Evolutionary conservation across 2,329 filamentous ascomycete genomes (phyloP).

Genomic region (Elsinoe arachidis): DNA sequence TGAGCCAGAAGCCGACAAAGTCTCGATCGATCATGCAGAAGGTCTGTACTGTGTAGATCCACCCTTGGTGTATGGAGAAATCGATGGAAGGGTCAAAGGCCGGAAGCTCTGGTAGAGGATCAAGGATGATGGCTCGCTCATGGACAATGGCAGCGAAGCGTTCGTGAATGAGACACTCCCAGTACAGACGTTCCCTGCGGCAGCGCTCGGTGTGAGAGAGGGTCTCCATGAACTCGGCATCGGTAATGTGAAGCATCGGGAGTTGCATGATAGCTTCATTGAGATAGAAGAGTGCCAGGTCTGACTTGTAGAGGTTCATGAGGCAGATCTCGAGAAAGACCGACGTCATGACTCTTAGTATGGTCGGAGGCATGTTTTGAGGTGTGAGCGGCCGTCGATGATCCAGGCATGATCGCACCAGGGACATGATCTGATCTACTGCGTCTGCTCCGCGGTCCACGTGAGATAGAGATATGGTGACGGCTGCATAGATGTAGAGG

Average conservation of each 20-base stretch:
- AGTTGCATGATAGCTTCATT: slow-evolving; percentile 42
- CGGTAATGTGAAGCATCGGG: slow-evolving; percentile 38
- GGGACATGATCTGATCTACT: slow-evolving; percentile 29
- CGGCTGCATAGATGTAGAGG: slow-evolving; percentile 38
- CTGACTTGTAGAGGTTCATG: slow-evolving; percentile 40
- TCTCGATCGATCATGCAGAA: slow-evolving; percentile 38
- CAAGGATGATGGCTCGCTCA: slow-evolving; percentile 38
- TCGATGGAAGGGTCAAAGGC: slow-evolving; percentile 35
- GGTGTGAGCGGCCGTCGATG: slow-evolving; percentile 22
- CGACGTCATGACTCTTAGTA: slow-evolving; percentile 43
- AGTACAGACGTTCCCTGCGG: slow-evolving; percentile 44
- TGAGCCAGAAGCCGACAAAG: slow-evolving; percentile 39
- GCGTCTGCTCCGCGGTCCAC: slow-evolving; percentile 16
- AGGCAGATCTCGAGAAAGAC: slow-evolving; percentile 47
- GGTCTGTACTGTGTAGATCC: slow-evolving; percentile 37
- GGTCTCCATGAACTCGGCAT: slow-evolving; percentile 27
- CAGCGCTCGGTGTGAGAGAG: slow-evolving; percentile 32
- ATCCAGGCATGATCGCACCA: slow-evolving; percentile 32
- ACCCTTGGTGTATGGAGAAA: slow-evolving; percentile 34
- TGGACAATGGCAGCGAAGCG: slow-evolving; percentile 47
- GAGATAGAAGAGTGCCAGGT: slow-evolving; percentile 44
- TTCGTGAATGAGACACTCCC: slow-evolving; percentile 50
- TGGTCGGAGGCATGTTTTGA: slow-evolving; percentile 23
- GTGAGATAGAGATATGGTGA: slow-evolving; percentile 37
- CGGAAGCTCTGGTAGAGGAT: slow-evolving; percentile 31